These are phyloP conservation scores for Boletus coccyginus DNA, from an alignment of 768 basidiomycete genomes.

Conservation along the genomic window DNA sequence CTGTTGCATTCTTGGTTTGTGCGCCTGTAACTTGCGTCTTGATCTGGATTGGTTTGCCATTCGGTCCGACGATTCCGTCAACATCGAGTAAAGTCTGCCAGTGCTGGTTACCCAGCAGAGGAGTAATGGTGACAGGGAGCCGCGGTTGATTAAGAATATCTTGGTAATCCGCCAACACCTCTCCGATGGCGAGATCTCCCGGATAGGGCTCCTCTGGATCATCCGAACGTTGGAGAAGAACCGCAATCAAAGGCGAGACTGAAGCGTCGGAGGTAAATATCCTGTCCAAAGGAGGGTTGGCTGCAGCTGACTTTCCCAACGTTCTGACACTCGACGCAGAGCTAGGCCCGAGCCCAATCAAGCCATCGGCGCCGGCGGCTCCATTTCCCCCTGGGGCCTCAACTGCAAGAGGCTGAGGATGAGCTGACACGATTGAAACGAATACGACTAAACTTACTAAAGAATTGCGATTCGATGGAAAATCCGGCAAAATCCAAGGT, in stretches of 20 bases:
- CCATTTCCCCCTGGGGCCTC: slow-evolving; percentile 10
- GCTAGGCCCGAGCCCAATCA: slow-evolving; percentile 62
- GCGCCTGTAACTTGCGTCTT: slow-evolving; percentile 43
- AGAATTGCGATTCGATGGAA: slow-evolving; percentile 47
- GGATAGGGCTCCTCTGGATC: slow-evolving; percentile 51
- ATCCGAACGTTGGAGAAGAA: slow-evolving; percentile 59
- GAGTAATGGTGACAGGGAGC: slow-evolving; percentile 44
- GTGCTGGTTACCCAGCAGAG: slow-evolving; percentile 48
- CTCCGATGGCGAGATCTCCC: slow-evolving; percentile 64
- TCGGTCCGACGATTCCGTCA: slow-evolving; percentile 60
- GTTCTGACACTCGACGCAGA: slow-evolving; percentile 48
- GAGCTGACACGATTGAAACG: background rate
- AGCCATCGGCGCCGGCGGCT: slow-evolving; percentile 26
- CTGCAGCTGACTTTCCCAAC: slow-evolving; percentile 34
- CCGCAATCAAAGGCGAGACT: slow-evolving; percentile 32
- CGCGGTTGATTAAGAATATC: slow-evolving; percentile 49
- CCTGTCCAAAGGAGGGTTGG: slow-evolving; percentile 57
- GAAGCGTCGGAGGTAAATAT: slow-evolving; percentile 60
- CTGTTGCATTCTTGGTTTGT: slow-evolving; percentile 48
- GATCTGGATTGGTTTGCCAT: slow-evolving; percentile 48
- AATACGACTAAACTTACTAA: slow-evolving; percentile 4
- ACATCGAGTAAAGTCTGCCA: slow-evolving; percentile 64
- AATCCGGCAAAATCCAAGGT: slow-evolving; percentile 33
- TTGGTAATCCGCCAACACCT: slow-evolving; percentile 48
- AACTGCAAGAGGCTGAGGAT: slow-evolving; percentile 21